Percentiles rank a stretch among this genome's conserved stretches.
Evolutionary conservation across 179 eudicot species (phyloP).

Genomic region (Beta corolliflora): DNA sequence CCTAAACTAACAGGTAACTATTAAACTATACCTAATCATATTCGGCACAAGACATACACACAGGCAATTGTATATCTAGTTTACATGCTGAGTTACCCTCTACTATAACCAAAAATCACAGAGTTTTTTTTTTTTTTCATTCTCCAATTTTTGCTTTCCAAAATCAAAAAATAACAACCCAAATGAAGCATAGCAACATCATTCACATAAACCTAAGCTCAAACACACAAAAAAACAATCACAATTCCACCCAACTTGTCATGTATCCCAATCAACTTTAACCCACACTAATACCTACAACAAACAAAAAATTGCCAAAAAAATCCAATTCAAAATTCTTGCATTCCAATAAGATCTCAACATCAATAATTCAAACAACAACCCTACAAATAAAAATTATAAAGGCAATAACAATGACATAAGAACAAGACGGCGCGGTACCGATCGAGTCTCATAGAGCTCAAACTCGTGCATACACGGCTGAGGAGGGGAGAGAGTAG

Average conservation of each 20-base stretch:
- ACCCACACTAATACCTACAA: background rate
- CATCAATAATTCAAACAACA: background rate
- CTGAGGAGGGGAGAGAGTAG: constrained; percentile 39
- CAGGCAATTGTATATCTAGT: too few relatives aligned
- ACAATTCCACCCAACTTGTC: background rate
- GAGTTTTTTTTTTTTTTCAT: background rate
- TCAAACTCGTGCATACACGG: constrained; percentile 79
- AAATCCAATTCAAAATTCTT: background rate
- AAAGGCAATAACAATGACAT: background rate
- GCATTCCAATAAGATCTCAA: background rate
- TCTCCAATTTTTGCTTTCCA: background rate
- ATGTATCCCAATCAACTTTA: background rate
- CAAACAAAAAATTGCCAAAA: background rate
- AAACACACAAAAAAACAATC: background rate
- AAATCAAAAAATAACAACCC: background rate
- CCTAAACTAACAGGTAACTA: background rate
- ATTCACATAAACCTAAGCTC: background rate
- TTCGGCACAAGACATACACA: background rate
- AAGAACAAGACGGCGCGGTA: constrained; percentile 28
- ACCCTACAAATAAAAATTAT: background rate
- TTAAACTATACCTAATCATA: background rate
- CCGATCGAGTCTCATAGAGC: constrained; percentile 89
- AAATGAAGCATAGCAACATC: background rate
- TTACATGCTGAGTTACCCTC: background rate
- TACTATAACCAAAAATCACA: background rate